Percentiles rank a stretch among this genome's conserved stretches.
phyloP scores from a whole-genome alignment of 2,329 filamentous ascomycete species.

The Aspergillus viridinutans region DNA sequence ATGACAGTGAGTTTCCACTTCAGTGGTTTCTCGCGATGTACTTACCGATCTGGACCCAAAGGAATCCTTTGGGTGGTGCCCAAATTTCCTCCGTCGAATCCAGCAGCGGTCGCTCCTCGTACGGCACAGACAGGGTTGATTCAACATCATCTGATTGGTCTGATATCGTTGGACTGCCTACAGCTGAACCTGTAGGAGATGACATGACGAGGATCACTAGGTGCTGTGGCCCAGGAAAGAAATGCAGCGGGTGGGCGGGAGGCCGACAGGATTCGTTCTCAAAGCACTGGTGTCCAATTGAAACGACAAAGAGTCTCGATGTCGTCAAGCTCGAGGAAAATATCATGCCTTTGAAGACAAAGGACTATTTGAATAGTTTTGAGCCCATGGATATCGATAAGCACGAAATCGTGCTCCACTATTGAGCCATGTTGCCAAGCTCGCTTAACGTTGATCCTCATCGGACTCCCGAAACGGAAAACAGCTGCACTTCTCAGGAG shows the following conservation, averaged over 20 bases:
- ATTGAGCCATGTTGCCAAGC: background rate
- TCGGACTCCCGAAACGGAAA: background rate
- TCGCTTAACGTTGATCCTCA: background rate
- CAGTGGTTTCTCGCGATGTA: background rate
- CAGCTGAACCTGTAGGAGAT: background rate
- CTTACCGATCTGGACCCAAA: conserved; percentile 54
- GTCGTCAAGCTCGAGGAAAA: background rate
- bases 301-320: background rate
- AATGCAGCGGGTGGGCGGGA: background rate
- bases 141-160: background rate
- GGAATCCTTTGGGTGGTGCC: conserved; percentile 51
- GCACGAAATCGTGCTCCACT: background rate
- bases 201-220: background rate
- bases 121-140: conserved; percentile 3
- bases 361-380: background rate
- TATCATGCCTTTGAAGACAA: background rate
- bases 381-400: background rate
- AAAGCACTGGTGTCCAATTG: background rate
- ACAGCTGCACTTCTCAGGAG: background rate
- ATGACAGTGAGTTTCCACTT: background rate
- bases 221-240: background rate
- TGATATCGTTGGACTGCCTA: background rate
- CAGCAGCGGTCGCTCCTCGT: conserved; percentile 26
- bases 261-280: background rate
- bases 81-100: conserved; percentile 28